Evolutionary conservation across 345 rosid genomes (phyloP).

Genomic region (Hibiscus syriacus): DNA sequence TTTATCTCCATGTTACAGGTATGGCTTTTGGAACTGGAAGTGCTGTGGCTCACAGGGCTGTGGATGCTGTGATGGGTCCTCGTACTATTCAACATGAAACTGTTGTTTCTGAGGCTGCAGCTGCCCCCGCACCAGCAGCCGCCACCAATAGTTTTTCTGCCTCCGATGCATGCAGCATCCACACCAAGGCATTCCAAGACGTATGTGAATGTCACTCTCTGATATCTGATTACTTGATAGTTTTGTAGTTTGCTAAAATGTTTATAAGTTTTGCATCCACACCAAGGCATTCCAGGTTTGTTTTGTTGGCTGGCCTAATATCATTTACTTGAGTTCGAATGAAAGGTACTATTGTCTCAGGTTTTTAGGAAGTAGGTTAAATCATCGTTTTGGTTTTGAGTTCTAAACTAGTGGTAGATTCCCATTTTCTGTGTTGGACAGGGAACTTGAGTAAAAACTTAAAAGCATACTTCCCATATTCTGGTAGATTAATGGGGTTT

Average conservation of each 20-base stretch:
- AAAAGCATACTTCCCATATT: neutral
- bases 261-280: neutral
- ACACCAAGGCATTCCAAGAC: constrained; percentile 90
- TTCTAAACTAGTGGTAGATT: neutral
- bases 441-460: neutral
- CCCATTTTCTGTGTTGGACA: neutral
- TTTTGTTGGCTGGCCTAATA: too few species aligned
- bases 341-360: too few species aligned
- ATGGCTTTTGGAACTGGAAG: constrained; percentile 97
- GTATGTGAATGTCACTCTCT: constrained; percentile 28
- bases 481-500: neutral
- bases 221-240: neutral
- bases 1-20: constrained; percentile 32
- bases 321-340: too few species aligned
- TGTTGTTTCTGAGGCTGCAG: constrained; percentile 46
- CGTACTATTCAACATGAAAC: constrained; percentile 82
- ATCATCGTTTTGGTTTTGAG: neutral
- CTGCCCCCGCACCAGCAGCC: constrained; percentile 29
- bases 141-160: constrained; percentile 27
- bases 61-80: constrained; percentile 91
- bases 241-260: neutral
- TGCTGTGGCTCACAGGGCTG: constrained; percentile 93
- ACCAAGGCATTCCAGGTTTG: too few species aligned
- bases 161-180: constrained; percentile 61
- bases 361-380: neutral